Conservation (phyloP, 805 yeast genomes). For the Saturnispora ahearnii region DNA sequence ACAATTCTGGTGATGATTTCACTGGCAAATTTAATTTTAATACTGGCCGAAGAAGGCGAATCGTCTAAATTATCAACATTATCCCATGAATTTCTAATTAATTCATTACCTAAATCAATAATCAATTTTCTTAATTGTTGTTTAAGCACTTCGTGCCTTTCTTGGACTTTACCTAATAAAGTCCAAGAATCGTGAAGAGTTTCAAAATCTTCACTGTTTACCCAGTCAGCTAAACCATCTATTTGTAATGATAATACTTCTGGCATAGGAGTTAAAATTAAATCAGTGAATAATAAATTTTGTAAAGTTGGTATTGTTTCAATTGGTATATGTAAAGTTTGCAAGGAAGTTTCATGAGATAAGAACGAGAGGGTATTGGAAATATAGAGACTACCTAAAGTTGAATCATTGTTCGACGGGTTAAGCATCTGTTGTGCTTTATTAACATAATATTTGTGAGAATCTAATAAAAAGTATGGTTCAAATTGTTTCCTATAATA, state of each 20-base stretch:
- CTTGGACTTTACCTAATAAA: conserved; percentile 45
- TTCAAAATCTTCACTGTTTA: conserved; percentile 34
- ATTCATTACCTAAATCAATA: conserved; percentile 36
- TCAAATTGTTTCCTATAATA: conserved; percentile 61
- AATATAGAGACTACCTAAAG: conserved; percentile 45
- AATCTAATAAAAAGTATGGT: conserved; percentile 46
- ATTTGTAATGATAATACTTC: conserved; percentile 41
- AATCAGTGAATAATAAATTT: conserved; percentile 47
- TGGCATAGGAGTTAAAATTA: conserved; percentile 50
- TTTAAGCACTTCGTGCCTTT: conserved; percentile 41
- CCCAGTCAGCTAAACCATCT: conserved; percentile 54
- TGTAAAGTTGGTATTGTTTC: conserved; percentile 45
- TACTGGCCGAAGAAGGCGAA: conserved; percentile 10
- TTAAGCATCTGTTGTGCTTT: conserved; percentile 28
- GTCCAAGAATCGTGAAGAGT: conserved; percentile 42
- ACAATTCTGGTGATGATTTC: conserved; percentile 60
- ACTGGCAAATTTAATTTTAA: conserved; percentile 42
- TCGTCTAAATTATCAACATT: conserved; percentile 18
- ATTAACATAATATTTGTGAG: conserved; percentile 46
- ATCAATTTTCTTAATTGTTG: conserved; percentile 39
- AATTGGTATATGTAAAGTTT: conserved; percentile 44
- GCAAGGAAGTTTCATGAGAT: conserved; percentile 52
- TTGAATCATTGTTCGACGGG: conserved; percentile 13
- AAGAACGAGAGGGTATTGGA: conserved; percentile 43
- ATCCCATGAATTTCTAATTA: conserved; percentile 23